Conservation (phyloP, 768 basidiomycete genomes). For the Leccinum ochraceum region DNA sequence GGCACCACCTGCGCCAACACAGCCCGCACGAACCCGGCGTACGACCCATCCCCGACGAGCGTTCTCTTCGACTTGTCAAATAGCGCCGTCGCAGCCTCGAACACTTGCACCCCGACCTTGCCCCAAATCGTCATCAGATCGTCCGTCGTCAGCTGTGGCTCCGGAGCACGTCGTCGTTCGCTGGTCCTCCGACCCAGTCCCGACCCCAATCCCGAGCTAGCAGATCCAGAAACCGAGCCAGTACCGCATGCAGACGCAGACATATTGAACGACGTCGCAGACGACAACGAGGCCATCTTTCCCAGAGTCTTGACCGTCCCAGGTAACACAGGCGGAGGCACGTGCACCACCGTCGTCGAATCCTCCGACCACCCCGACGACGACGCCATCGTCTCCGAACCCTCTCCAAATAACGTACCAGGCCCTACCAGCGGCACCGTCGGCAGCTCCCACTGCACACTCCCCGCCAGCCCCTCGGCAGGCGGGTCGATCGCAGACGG, state of each 20-base stretch:
- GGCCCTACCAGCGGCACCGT: too few species aligned
- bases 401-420: too few species aligned
- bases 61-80: constrained; percentile 75
- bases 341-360: too few species aligned
- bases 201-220: too few species aligned
- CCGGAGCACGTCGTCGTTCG: constrained; percentile 21
- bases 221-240: neutral
- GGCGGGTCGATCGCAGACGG: too few species aligned
- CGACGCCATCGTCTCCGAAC: too few species aligned
- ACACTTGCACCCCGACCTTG: constrained; percentile 72
- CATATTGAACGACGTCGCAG: constrained; percentile 7
- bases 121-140: constrained; percentile 72
- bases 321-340: constrained; percentile 21
- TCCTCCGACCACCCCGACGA: too few species aligned
- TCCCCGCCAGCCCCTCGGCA: too few species aligned
- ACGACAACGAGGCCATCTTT: constrained; percentile 7
- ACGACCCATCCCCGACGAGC: constrained; percentile 84
- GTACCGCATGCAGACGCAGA: constrained; percentile 1
- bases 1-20: constrained; percentile 71
- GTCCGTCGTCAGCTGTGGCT: constrained; percentile 42
- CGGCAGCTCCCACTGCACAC: too few species aligned
- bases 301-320: constrained; percentile 11
- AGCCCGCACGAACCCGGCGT: constrained; percentile 72
- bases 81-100: constrained; percentile 65
- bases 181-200: constrained; percentile 7